Evolutionary conservation across 345 rosid species (phyloP).

Genomic region (Punica granatum): DNA sequence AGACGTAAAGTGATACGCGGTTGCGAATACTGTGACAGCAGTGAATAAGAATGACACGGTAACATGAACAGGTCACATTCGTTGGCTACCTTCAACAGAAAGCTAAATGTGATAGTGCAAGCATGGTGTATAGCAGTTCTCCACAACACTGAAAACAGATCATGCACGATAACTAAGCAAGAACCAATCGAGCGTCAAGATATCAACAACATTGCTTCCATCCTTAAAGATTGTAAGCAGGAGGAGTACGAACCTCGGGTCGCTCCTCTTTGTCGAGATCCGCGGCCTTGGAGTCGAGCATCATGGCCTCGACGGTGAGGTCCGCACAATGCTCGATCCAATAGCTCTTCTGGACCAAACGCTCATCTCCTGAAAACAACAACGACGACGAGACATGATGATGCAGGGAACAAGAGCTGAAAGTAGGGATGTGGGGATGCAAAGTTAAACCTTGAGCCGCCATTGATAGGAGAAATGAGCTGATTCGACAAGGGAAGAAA

Average conservation of each 20-base stretch:
- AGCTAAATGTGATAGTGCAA: neutral
- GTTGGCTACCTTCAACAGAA: no score
- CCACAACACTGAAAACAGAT: no score
- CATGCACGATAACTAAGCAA: no score
- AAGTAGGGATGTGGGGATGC: neutral
- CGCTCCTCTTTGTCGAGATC: constrained; percentile 98
- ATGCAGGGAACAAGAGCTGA: neutral
- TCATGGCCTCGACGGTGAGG: constrained; percentile 83
- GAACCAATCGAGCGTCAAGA: no score
- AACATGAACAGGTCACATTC: neutral
- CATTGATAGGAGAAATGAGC: constrained; percentile 20
- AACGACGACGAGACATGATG: neutral
- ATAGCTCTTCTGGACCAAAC: constrained; percentile 66
- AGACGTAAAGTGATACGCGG: neutral
- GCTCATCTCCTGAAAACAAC: constrained; percentile 44
- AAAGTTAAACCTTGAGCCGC: constrained; percentile 34
- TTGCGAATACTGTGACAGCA: no score
- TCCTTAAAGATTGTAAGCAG: no score
- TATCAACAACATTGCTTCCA: neutral
- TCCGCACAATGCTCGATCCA: constrained; percentile 76
- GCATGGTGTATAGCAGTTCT: no score
- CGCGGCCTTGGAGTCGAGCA: constrained; percentile 87
- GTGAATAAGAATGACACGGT: neutral
- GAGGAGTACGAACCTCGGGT: constrained; percentile 51
- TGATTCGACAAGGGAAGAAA: no score